Evolutionary conservation across 2,329 filamentous ascomycete species (phyloP).

Genomic region (Sporothrix sp.): DNA sequence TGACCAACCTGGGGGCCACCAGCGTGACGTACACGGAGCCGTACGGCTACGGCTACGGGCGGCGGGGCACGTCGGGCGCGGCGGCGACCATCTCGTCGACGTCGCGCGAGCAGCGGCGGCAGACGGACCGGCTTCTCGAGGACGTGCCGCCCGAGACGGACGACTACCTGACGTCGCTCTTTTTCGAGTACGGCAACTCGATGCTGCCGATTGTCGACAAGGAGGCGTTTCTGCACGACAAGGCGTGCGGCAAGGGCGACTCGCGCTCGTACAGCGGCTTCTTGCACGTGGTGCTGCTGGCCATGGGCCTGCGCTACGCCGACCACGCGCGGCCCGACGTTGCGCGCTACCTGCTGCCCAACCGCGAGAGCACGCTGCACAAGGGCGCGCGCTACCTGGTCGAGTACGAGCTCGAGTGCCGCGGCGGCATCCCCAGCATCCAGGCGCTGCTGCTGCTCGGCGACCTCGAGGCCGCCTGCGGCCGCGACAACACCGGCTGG

Average conservation of each 20-base stretch:
- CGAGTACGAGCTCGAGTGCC: conserved; percentile 14
- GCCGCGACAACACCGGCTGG: conserved; percentile 16
- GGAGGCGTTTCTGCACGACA: conserved; percentile 13
- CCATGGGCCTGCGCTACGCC: conserved; percentile 15
- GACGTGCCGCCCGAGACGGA: conserved; percentile 10
- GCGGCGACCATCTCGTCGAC: too few relatives aligned
- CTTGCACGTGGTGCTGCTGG: conserved; percentile 15
- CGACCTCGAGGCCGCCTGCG: conserved; percentile 13
- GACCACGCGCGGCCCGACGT: conserved; percentile 13
- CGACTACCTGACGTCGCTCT: conserved; percentile 16
- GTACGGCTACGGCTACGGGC: too few relatives aligned
- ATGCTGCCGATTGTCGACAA: conserved; percentile 13
- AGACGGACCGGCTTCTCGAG: too few relatives aligned
- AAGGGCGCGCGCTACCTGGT: conserved; percentile 13
- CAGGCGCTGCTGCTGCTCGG: conserved; percentile 13
- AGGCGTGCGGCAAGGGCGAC: conserved; percentile 12
- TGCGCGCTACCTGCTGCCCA: conserved; percentile 3
- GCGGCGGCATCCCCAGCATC: conserved; percentile 15
- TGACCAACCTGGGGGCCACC: too few relatives aligned
- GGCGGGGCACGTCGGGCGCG: too few relatives aligned
- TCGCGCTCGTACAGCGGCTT: conserved; percentile 14
- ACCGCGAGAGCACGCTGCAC: conserved; percentile 10
- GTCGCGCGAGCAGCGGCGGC: too few relatives aligned
- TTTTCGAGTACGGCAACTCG: conserved; percentile 14
- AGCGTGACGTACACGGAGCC: too few relatives aligned